Evolutionary conservation across 2,329 filamentous ascomycete species (phyloP).

Genomic region (Apiospora aurea): DNA sequence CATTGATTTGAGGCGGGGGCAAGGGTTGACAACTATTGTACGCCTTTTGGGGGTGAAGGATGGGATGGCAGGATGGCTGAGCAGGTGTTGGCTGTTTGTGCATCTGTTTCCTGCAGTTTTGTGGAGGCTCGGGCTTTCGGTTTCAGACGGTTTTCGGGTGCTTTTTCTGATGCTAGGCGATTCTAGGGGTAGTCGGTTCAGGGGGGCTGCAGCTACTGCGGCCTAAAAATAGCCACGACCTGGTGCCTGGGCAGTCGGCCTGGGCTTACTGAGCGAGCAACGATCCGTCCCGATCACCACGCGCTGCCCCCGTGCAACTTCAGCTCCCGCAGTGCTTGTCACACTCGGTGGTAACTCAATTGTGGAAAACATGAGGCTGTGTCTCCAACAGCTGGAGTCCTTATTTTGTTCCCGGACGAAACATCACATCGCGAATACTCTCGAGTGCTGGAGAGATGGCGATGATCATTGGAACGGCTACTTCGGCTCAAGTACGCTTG

Average conservation of each 20-base stretch:
- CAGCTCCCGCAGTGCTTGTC: background rate
- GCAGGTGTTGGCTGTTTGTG: slow-evolving; percentile 1
- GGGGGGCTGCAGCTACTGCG: background rate
- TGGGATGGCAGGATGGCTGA: slow-evolving; percentile 11
- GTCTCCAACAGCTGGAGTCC: background rate
- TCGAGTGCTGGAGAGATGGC: background rate
- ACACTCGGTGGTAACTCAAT: background rate
- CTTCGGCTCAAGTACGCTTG: too few relatives aligned
- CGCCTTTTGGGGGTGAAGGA: background rate
- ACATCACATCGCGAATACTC: background rate
- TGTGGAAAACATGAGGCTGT: background rate
- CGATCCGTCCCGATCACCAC: background rate
- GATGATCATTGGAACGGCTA: background rate
- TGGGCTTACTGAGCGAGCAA: background rate
- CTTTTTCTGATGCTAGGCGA: slow-evolving; percentile 2
- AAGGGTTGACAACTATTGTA: background rate
- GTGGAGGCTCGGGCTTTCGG: background rate
- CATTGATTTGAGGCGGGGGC: background rate
- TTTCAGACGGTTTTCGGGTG: background rate
- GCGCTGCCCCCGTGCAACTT: too few relatives aligned
- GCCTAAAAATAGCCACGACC: background rate
- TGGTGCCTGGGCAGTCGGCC: too few relatives aligned
- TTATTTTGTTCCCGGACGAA: background rate
- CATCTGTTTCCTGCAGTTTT: background rate
- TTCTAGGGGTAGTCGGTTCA: background rate